Evolutionary conservation across 75 land plant genomes (phyloP).

Genomic region (Pinus tabuliformis): DNA sequence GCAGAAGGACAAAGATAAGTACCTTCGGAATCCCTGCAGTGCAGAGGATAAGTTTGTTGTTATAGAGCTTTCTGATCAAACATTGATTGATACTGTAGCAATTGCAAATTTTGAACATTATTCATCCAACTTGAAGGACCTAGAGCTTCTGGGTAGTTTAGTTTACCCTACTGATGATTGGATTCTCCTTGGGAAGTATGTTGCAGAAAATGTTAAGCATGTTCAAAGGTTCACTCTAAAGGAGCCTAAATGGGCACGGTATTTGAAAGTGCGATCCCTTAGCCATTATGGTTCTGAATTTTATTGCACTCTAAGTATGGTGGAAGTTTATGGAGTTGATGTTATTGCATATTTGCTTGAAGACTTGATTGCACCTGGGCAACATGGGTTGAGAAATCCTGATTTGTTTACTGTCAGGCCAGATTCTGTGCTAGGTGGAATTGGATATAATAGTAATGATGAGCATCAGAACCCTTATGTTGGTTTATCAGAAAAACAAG

Average conservation of each 20-base stretch:
- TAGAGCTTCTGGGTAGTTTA: slow-evolving; percentile 74
- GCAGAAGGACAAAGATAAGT: slow-evolving; percentile 77
- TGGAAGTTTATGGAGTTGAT: slow-evolving; percentile 92
- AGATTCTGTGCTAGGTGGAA: neutral
- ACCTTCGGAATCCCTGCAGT: slow-evolving; percentile 87
- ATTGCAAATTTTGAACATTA: slow-evolving; percentile 84
- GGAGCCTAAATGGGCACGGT: slow-evolving; percentile 92
- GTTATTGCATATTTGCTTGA: slow-evolving; percentile 87
- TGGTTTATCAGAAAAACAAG: neutral
- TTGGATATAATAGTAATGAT: neutral
- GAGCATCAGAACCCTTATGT: neutral
- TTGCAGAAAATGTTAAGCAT: slow-evolving; percentile 76
- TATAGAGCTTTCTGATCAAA: slow-evolving; percentile 83
- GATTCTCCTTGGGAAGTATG: slow-evolving; percentile 62
- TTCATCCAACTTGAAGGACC: slow-evolving; percentile 84
- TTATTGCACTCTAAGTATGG: slow-evolving; percentile 79
- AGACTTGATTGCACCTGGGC: slow-evolving; percentile 64
- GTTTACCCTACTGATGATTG: slow-evolving; percentile 66
- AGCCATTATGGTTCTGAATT: slow-evolving; percentile 91
- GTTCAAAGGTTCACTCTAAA: slow-evolving; percentile 58
- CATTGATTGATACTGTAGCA: slow-evolving; percentile 66
- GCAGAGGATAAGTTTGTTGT: slow-evolving; percentile 69
- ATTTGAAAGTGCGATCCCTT: slow-evolving; percentile 64
- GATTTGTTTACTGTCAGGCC: slow-evolving; percentile 7
- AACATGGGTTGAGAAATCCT: slow-evolving; percentile 4